Evolutionary conservation across 1,284 basidiomycete genomes (phyloP).

Genomic region (Rhodotorula sp.): DNA sequence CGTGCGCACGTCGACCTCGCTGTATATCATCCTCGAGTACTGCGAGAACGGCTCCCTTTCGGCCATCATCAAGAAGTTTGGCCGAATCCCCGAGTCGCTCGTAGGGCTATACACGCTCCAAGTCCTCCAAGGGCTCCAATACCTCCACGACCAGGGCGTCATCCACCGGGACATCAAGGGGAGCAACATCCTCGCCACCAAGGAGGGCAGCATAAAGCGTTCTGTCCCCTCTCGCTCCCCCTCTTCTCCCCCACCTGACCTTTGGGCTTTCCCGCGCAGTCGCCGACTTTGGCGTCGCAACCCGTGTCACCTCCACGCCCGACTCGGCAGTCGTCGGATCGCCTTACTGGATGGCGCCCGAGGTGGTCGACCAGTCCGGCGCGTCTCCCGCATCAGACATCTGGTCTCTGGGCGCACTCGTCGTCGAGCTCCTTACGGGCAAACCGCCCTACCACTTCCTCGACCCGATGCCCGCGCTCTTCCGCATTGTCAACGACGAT

Average conservation of each 20-base stretch:
- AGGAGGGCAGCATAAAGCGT: constrained; percentile 89
- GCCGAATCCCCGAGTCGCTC: constrained; percentile 94
- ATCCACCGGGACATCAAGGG: constrained; percentile 99
- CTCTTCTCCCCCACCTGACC: constrained; percentile 57
- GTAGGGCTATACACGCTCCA: constrained; percentile 96
- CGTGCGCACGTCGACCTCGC: constrained; percentile 87
- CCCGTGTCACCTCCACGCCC: constrained; percentile 60
- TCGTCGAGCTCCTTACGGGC: constrained; percentile 93
- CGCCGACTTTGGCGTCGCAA: constrained; percentile 49
- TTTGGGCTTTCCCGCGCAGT: constrained; percentile 19
- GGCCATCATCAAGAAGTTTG: constrained; percentile 92
- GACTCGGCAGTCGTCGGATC: constrained; percentile 92
- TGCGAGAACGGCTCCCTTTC: constrained; percentile 98
- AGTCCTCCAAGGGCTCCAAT: constrained; percentile 82
- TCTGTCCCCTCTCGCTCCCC: constrained; percentile 47
- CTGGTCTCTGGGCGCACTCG: constrained; percentile 93
- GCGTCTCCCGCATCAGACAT: constrained; percentile 96
- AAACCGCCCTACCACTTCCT: constrained; percentile 94
- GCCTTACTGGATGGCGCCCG: constrained; percentile 99
- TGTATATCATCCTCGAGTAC: constrained; percentile 97
- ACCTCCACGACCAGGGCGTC: constrained; percentile 95
- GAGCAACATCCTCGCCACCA: constrained; percentile 96
- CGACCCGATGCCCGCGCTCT: constrained; percentile 96
- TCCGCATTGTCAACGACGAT: constrained; percentile 97
- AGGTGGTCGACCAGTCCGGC: constrained; percentile 95